These are phyloP conservation scores for Geum urbanum DNA, from an alignment of 306 rosid genomes.

Conservation along the genomic window DNA sequence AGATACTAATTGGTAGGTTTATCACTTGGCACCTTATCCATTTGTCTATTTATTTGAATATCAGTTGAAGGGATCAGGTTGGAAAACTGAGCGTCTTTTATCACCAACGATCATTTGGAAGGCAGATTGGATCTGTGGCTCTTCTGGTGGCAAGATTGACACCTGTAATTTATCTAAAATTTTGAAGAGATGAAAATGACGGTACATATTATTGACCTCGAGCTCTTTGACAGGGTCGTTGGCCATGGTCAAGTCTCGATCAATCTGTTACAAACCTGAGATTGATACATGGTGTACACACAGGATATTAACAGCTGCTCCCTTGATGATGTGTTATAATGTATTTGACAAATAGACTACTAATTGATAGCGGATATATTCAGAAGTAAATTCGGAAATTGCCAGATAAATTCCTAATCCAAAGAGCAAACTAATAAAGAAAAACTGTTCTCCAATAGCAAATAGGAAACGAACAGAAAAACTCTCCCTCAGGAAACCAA, in stretches of 20 bases:
- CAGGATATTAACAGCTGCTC: not conserved
- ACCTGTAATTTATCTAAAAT: not conserved
- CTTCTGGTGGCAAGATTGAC: constrained; percentile 55
- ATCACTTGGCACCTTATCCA: not conserved
- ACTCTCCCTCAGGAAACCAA: no score
- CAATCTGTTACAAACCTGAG: not conserved
- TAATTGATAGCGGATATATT: no score
- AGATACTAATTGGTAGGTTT: not conserved
- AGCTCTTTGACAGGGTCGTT: constrained; percentile 17
- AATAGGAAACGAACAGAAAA: not conserved
- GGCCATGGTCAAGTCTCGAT: not conserved
- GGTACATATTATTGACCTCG: constrained; percentile 3
- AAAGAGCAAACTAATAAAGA: not conserved
- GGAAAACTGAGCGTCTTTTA: constrained; percentile 90
- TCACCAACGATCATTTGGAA: constrained; percentile 71
- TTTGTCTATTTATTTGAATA: constrained; percentile 3
- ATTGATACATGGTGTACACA: not conserved
- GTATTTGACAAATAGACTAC: no score
- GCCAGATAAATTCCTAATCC: not conserved
- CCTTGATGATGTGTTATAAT: no score
- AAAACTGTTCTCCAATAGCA: not conserved
- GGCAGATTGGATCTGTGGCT: constrained; percentile 66
- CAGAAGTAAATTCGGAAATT: no score
- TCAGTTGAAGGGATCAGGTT: constrained; percentile 74
- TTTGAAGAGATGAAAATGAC: not conserved